Conservation (phyloP, 2,329 filamentous ascomycete species). For the Neonectria hederae region DNA sequence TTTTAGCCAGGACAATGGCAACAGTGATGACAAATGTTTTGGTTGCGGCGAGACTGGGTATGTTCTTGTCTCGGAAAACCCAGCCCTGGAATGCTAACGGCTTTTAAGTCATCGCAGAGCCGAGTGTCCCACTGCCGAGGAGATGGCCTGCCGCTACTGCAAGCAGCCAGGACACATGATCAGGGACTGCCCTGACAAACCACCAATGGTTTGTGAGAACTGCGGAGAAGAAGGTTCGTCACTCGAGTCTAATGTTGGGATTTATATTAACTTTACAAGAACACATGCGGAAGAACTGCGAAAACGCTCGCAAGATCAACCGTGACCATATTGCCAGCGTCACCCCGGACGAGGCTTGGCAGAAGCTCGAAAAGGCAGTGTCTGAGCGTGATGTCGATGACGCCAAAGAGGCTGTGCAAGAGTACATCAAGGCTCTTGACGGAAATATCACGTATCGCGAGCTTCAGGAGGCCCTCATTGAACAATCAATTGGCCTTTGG, state of each 20-base stretch:
- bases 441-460: constrained; percentile 67
- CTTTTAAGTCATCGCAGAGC: constrained; percentile 43
- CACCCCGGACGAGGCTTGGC: constrained; percentile 66
- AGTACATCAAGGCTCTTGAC: constrained; percentile 67
- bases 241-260: neutral
- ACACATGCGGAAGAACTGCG: constrained; percentile 65
- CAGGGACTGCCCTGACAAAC: constrained; percentile 70
- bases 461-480: constrained; percentile 69
- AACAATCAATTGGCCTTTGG: constrained; percentile 62
- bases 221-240: constrained; percentile 67
- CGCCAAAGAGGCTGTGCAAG: constrained; percentile 66
- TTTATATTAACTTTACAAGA: constrained; percentile 51
- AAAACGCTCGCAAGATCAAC: constrained; percentile 67
- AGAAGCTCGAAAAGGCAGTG: constrained; percentile 61
- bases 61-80: neutral
- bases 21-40: constrained; percentile 46
- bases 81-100: constrained; percentile 19
- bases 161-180: constrained; percentile 62
- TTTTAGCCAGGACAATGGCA: constrained; percentile 8
- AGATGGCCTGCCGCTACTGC: constrained; percentile 56
- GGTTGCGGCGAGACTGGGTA: constrained; percentile 51
- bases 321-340: constrained; percentile 60
- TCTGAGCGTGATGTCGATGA: constrained; percentile 68
- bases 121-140: constrained; percentile 48
- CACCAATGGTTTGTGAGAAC: constrained; percentile 66